Conservation (phyloP, 2,329 filamentous ascomycete species). For the Lachnellula cervina region DNA sequence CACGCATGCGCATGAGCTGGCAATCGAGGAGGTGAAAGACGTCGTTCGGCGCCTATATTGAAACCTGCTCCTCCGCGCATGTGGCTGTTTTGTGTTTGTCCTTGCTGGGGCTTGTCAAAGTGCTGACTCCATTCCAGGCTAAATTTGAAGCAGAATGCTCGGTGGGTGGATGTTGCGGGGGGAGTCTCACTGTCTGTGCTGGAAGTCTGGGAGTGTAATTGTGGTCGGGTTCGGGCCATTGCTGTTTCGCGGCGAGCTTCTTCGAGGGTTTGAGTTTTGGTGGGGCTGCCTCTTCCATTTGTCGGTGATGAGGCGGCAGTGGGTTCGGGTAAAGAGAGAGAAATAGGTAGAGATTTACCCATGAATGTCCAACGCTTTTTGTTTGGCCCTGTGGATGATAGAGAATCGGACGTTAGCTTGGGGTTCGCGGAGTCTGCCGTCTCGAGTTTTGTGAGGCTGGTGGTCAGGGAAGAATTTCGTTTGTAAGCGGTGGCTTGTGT, state of each 20-base stretch:
- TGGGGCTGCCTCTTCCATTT: slow-evolving; percentile 15
- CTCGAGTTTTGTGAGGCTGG: slow-evolving; percentile 14
- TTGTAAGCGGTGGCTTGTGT: slow-evolving; percentile 22
- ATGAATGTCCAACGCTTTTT: slow-evolving; percentile 62
- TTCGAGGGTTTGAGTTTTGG: slow-evolving; percentile 48
- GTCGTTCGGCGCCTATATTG: slow-evolving; percentile 40
- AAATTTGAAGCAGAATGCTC: slow-evolving; percentile 67
- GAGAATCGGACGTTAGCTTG: slow-evolving; percentile 16
- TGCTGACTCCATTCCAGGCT: slow-evolving; percentile 59
- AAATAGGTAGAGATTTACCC: slow-evolving; percentile 55
- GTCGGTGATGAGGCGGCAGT: slow-evolving; percentile 8
- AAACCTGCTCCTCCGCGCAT: slow-evolving; percentile 3
- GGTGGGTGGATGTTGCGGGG: slow-evolving; percentile 39
- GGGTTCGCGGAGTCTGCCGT: slow-evolving; percentile 9
- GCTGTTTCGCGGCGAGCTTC: slow-evolving; percentile 46
- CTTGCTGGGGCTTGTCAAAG: slow-evolving; percentile 33
- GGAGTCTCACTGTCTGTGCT: slow-evolving; percentile 53
- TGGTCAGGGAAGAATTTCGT: slow-evolving; percentile 22
- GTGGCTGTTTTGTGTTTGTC: slow-evolving; percentile 2
- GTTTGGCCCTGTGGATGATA: slow-evolving; percentile 12
- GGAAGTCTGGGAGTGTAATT: slow-evolving; percentile 44
- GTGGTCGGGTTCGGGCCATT: slow-evolving; percentile 36
- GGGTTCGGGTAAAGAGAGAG: slow-evolving; percentile 25
- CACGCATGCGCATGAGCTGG: slow-evolving; percentile 65
- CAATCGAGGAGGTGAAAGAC: slow-evolving; percentile 64